Conservation (phyloP, 345 rosid genomes). For the Eutrema heterophyllum region DNA sequence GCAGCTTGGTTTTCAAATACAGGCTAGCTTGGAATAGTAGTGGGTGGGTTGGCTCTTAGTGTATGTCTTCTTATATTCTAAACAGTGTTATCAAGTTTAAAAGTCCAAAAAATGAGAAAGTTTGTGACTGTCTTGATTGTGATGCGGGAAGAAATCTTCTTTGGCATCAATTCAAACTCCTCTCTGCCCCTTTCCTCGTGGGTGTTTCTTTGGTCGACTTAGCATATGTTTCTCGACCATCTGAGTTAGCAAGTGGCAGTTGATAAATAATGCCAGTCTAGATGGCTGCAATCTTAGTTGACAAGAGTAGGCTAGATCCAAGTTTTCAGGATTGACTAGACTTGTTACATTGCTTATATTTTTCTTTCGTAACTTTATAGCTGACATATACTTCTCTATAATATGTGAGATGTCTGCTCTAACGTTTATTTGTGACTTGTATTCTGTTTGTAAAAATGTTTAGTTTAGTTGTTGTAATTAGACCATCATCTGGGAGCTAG, state of each 20-base stretch:
- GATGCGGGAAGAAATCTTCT: background rate
- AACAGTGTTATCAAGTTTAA: background rate
- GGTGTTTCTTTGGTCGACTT: background rate
- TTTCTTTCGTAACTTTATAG: background rate
- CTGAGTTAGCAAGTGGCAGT: background rate
- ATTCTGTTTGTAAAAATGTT: background rate
- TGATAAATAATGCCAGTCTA: background rate
- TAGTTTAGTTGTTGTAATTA: background rate
- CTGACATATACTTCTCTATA: background rate
- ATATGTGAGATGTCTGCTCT: background rate
- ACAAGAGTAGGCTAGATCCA: background rate
- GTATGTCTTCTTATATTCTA: background rate
- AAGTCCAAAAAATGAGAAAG: background rate
- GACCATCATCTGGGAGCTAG: background rate
- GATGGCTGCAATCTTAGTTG: background rate
- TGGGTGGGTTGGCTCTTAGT: slow-evolving; percentile 1
- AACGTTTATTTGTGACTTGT: background rate
- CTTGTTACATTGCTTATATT: background rate
- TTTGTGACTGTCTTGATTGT: background rate
- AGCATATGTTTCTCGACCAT: background rate
- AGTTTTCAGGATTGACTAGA: background rate
- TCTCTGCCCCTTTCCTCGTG: background rate
- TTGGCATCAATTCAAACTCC: background rate
- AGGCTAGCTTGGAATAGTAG: background rate
- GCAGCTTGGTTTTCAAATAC: background rate